Percentiles rank a stretch among this genome's conserved stretches.
Conservation (phyloP, 2,329 filamentous ascomycete species). For the Emmonsia crescens region DNA sequence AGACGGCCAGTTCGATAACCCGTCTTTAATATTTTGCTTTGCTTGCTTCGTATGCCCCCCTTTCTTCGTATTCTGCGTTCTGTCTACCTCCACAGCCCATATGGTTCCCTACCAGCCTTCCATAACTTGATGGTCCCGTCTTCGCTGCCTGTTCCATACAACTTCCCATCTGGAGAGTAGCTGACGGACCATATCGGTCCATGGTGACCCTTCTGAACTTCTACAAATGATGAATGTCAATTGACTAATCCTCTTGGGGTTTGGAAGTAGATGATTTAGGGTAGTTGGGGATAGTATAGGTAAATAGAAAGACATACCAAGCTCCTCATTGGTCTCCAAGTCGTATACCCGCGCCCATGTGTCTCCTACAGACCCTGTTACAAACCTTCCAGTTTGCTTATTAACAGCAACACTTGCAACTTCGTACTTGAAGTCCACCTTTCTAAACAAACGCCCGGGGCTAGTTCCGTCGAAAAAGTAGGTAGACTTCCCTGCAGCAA, state of each 20-base stretch:
- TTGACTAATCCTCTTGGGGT: neutral
- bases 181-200: constrained; percentile 93
- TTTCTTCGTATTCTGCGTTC: neutral
- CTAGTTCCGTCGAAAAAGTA: constrained; percentile 78
- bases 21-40: neutral
- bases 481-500: constrained; percentile 86
- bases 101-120: constrained; percentile 56
- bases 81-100: constrained; percentile 51
- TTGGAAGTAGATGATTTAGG: neutral
- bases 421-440: constrained; percentile 67
- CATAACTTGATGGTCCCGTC: constrained; percentile 94
- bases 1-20: neutral
- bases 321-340: constrained; percentile 69
- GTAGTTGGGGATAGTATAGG: constrained; percentile 1
- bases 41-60: neutral
- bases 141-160: constrained; percentile 93
- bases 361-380: constrained; percentile 82
- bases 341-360: constrained; percentile 96
- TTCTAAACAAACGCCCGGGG: constrained; percentile 64
- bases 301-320: constrained; percentile 42
- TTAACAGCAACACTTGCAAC: constrained; percentile 87
- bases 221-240: constrained; percentile 34
- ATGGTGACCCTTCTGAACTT: constrained; percentile 93
- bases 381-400: constrained; percentile 65
- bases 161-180: constrained; percentile 88